Evolutionary conservation across 2,329 filamentous ascomycete species (phyloP), one percentile per base, ranked within the genome.

Genomic region (Aspergillus quadricinctus): DNA sequence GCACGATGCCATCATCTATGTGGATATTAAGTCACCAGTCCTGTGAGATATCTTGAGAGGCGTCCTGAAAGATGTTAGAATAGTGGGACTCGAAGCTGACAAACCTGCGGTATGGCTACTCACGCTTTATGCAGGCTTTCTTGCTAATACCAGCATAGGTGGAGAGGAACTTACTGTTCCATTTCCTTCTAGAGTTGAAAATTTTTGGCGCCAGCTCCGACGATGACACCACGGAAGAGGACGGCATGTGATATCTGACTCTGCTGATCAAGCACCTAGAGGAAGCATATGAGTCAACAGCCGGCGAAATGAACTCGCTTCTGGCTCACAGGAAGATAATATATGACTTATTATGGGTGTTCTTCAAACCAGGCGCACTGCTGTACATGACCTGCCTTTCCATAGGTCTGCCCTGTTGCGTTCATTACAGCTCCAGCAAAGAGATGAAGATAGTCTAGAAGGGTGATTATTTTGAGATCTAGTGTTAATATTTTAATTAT

Each of bases 331-430:
- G 52, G 46, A 56, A 69, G 43, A 70, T 71, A 48, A 68, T 61
- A 37, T 72, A 69, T 53, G 58, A 73, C 56, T 59, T 72, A 17
- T 58, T 73, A 1, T 71, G 56, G 62, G 58, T 62, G 17, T 56
- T 72, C 19, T 72, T 72, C 50, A 72, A 72, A 54, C 63, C 61
- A 41, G 68, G 68, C 46, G 57, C 55, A 10, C 35, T 61, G 23
- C 55, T 66, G 6, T 68, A 64, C 57, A 66, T 61, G 41, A 60
- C 52, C 46, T 57, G 55, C 43, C 27, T 31, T 23, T 41, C 25
- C 41, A 57, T 52, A 25, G 50, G 50, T 21, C 31, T 54, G 49
- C 57, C 55, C 21, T 49, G 41, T 45, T 65, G 57, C 50, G 45
- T 64, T 48, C 27, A 40, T 46, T 64, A 62, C 51, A 53, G 54